Evolutionary conservation across 2,329 filamentous ascomycete species (phyloP), one percentile per base, ranked within the genome.

Genomic region (Cladorrhinum sp.): DNA sequence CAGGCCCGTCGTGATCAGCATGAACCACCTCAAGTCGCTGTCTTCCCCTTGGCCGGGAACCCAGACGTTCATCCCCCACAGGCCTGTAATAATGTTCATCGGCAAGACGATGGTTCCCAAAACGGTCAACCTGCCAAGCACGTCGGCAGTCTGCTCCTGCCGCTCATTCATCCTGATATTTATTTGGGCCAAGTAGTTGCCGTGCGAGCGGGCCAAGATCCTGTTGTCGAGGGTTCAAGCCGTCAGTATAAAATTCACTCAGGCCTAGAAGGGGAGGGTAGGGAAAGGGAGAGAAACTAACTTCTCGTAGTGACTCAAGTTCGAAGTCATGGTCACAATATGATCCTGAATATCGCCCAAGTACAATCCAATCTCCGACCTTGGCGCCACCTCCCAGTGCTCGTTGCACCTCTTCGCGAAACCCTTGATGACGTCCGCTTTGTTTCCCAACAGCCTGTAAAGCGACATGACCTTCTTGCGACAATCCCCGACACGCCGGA

Each of bases 131-230:
- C 95, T 96, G 65, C 93, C 93, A 12, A 99, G 84, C 1, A 97
- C 92, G 73, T 99, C 94, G 46, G 92, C 92, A 1, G 95, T 99
- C 77, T 96, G 88, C 74, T 99, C 94, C 73, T 96, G 91, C 52
- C 95, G 88, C 79, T 98, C 94, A 75, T 97, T 97, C 94, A 98
- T 98, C 70, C 92, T 87, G 69, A 98, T 96, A 75, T 97, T 98
- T 78, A 99, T 97, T 74, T 99, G 95, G 0, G 95, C 95, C n/a
- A 99, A 89, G 73, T 99, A 99, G 73, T 98, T 99, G 72, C 87
- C 91, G 71, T 99, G 95, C 12, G 93, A 93, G 60, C 95, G 86
- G 53, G 91, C 91, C 26, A 99, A 82, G 55, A 99, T 91, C 71
- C 92, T 95, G 66, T 2, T 33, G 14, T 2, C n/a, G 33, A 21